A percentile compares a stretch with the other conserved stretches of the same genome.
phyloP scores from a whole-genome alignment of 1,139 yeast genomes.

The Kodamaea fungicola region DNA sequence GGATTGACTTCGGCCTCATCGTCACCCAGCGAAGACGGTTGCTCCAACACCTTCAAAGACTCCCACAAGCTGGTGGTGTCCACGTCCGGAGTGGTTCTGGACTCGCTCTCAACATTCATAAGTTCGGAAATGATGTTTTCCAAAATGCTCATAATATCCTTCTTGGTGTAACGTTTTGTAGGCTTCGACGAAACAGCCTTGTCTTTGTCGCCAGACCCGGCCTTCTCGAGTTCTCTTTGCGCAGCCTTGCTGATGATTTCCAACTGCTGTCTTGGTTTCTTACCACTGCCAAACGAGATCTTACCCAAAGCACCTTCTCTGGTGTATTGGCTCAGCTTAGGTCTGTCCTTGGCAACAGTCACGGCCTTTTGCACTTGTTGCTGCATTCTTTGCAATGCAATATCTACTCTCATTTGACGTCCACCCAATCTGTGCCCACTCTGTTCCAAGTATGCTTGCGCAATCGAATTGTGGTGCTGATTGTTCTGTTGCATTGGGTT shows the following conservation, averaged over 20 bases:
- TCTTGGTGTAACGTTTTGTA: conserved; percentile 35
- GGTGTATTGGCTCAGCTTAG: conserved; percentile 66
- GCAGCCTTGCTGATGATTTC: conserved; percentile 61
- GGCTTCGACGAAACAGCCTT: conserved; percentile 15
- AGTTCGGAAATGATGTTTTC: conserved; percentile 80
- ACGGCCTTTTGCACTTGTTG: conserved; percentile 97
- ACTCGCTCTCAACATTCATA: conserved; percentile 76
- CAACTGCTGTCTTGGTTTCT: conserved; percentile 85
- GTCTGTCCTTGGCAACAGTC: conserved; percentile 88
- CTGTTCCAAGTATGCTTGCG: conserved; percentile 92
- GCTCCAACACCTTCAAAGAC: conserved; percentile 63
- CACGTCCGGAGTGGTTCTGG: conserved; percentile 60
- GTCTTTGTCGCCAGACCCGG: conserved; percentile 22
- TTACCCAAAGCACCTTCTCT: conserved; percentile 92
- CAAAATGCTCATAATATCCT: conserved; percentile 52
- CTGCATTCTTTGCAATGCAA: conserved; percentile 96
- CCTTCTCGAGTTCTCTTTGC: conserved; percentile 40
- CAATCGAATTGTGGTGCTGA: conserved; percentile 64
- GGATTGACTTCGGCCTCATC: conserved; percentile 59
- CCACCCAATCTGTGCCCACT: conserved; percentile 91
- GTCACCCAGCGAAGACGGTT: conserved; percentile 43
- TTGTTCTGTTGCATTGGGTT: conserved; percentile 39
- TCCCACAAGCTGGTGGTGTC: conserved; percentile 71
- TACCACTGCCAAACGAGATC: conserved; percentile 76
- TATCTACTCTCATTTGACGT: conserved; percentile 84